Conservation (phyloP, 2,329 filamentous ascomycete species). For the Sporothrix phasma region DNA sequence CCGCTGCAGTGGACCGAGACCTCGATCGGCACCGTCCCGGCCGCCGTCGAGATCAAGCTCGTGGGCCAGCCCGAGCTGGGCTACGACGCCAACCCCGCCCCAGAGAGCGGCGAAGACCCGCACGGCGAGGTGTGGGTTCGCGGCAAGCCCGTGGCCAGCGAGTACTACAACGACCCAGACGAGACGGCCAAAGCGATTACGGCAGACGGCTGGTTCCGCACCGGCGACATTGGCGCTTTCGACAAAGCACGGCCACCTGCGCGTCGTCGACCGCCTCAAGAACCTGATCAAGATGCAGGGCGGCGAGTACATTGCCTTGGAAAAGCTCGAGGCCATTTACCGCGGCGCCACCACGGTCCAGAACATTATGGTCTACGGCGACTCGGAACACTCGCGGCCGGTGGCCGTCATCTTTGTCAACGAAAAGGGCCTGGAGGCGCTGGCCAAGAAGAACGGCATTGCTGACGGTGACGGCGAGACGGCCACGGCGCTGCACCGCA, state of each 20-base stretch:
- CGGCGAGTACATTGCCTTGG: conserved; percentile 92
- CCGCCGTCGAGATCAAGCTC: conserved; percentile 77
- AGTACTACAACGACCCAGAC: conserved; percentile 77
- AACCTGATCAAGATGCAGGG: conserved; percentile 93
- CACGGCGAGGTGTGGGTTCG: conserved; percentile 91
- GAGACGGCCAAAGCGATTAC: conserved; percentile 74
- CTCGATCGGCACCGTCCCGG: conserved; percentile 68
- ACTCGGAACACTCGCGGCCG: conserved; percentile 62
- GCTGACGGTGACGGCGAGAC: background rate
- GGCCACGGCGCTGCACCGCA: conserved; percentile 47
- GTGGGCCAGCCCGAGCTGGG: conserved; percentile 84
- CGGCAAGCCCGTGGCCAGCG: conserved; percentile 61
- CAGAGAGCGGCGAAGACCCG: conserved; percentile 62
- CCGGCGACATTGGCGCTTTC: conserved; percentile 89
- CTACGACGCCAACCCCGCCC: conserved; percentile 64
- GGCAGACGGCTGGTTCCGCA: conserved; percentile 91
- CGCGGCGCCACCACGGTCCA: conserved; percentile 66
- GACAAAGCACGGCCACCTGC: conserved; percentile 66
- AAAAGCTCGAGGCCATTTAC: conserved; percentile 91
- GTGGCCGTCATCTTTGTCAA: conserved; percentile 69
- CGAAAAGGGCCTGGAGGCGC: conserved; percentile 51
- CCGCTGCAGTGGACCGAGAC: conserved; percentile 73
- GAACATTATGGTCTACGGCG: conserved; percentile 83
- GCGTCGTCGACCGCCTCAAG: conserved; percentile 93
- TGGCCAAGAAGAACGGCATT: conserved; percentile 53